Evolutionary conservation across 140 eudicot genomes (phyloP).

Genomic region (Oenanthe javanica): DNA sequence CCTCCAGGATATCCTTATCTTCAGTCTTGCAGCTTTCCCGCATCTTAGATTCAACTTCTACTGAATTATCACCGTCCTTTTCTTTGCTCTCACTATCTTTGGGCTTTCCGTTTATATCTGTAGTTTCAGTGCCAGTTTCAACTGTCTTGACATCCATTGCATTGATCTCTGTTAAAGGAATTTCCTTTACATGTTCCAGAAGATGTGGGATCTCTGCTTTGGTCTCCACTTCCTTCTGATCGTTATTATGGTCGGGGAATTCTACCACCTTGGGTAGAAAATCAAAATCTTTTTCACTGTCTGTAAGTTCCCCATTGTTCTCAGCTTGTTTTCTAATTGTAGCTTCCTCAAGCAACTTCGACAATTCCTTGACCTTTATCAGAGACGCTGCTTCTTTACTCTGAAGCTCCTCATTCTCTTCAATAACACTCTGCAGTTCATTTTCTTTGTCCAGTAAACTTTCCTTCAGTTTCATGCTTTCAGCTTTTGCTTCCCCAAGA

Average conservation of each 20-base stretch:
- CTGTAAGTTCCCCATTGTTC: constrained; percentile 57
- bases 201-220: constrained; percentile 23
- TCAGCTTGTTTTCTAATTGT: constrained; percentile 25
- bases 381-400: constrained; percentile 42
- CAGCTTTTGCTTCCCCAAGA: constrained; percentile 81
- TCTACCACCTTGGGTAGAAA: constrained; percentile 89
- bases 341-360: constrained; percentile 65
- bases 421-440: constrained; percentile 55
- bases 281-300: constrained; percentile 75
- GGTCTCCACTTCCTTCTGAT: constrained; percentile 31
- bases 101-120: constrained; percentile 26
- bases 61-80: constrained; percentile 26
- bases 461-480: constrained; percentile 75
- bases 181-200: constrained; percentile 26
- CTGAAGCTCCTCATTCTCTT: constrained; percentile 63
- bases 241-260: constrained; percentile 71
- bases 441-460: constrained; percentile 66
- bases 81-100: constrained; percentile 26
- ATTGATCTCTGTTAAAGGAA: constrained; percentile 16
- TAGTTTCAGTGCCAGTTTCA: constrained; percentile 12
- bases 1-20: constrained; percentile 70
- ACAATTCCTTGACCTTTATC: constrained; percentile 58
- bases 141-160: constrained; percentile 16
- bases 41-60: constrained; percentile 73
- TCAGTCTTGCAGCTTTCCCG: constrained; percentile 95